Base-by-base conservation (phyloP, 2,329 filamentous ascomycete species). In the Xylariaceae sp. region DNA sequence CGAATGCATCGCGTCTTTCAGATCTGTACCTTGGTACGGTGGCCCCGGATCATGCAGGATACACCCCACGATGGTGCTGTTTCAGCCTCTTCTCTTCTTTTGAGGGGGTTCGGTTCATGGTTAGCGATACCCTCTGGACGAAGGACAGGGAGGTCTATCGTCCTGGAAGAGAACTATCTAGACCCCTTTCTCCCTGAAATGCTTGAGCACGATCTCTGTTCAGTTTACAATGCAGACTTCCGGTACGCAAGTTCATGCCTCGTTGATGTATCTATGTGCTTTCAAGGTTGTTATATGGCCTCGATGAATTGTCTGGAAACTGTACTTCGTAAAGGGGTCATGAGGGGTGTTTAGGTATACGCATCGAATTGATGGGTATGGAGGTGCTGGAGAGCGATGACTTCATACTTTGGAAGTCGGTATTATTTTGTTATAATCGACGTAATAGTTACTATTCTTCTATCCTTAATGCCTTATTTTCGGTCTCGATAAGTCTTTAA, bases 21-120 rank as follows among this genome's bases (percentile, higher is more conserved):
- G 58, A 57, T 59, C 53, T 42, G 54, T 51, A 53, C 45, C 23
- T 53, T 30, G 53, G 45, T 53, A 53, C 50, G 53, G 44, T 55
- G 35, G 23, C 23, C 23, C 23, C 17, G n/a, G 55, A 50, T 50
- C 53, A 60, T 62, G 61, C 59, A 63, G 37, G 53, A 54, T 61
- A 55, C 59, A 56, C 54, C 23, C 23, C 10, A 61, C 37, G 51
- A 53, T 54, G 55, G 44, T 30, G 54, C 45, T 47, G 51, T 51
- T 55, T 63, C 59, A 63, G 62, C 62, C 59, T 63, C 57, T 62
- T 62, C 57, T 42, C 62, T 55, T 62, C 57, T 62, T 62, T 59
- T 44, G 51, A 17, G 56, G 52, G 59, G 23, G 51, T 51, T 35
- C 5, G 13, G 13, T 42, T 45, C 23, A 30, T 30, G 58, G 44